Evolutionary conservation across 352 stramenopile genomes (phyloP).

Genomic region (Globisporangium iwayamae): DNA sequence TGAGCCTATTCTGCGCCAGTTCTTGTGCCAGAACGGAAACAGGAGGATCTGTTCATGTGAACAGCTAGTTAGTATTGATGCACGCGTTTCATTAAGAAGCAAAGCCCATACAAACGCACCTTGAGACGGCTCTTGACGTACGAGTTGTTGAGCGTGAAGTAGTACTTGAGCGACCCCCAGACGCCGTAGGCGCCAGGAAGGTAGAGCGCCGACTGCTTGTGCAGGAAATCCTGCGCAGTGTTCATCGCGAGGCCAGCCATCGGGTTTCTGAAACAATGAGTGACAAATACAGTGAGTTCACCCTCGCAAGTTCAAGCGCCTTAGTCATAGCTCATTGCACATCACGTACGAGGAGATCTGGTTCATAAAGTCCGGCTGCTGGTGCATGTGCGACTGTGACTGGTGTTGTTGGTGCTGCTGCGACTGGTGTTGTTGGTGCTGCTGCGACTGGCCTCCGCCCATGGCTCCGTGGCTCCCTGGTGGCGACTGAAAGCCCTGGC

Average conservation of each 20-base stretch:
- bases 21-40: constrained; percentile 84
- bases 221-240: constrained; percentile 75
- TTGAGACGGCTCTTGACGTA: constrained; percentile 87
- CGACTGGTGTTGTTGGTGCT: background rate
- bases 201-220: constrained; percentile 81
- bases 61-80: background rate
- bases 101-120: constrained; percentile 25
- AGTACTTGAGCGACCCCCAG: constrained; percentile 85
- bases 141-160: constrained; percentile 89
- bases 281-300: background rate
- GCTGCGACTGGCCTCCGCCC: constrained; percentile 10
- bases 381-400: constrained; percentile 20
- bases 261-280: constrained; percentile 49
- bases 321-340: background rate
- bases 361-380: constrained; percentile 71
- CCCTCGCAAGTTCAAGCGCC: background rate
- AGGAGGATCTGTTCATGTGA: constrained; percentile 55
- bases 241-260: constrained; percentile 86
- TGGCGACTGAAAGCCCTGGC: constrained; percentile 18
- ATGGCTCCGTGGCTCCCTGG: constrained; percentile 15
- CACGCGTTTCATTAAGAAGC: background rate
- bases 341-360: constrained; percentile 51
- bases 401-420: constrained; percentile 9
- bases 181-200: constrained; percentile 73
- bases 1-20: constrained; percentile 77